Conservation (phyloP, 148 eudicot species). For the Nepenthes mirabilis region DNA sequence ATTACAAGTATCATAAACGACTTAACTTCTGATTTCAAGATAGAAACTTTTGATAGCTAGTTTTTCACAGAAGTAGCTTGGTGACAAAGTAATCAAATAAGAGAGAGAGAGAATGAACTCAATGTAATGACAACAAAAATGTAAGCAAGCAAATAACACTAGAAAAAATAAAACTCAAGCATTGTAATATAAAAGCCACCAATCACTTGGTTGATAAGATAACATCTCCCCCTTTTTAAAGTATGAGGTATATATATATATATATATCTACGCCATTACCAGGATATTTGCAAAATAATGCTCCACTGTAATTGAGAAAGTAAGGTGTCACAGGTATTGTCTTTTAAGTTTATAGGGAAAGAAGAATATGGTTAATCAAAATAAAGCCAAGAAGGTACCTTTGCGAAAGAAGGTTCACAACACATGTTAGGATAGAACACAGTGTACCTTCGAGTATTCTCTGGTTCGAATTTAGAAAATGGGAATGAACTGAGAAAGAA, state of each 20-base stretch:
- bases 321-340: conserved; percentile 94
- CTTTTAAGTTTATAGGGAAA: conserved; percentile 35
- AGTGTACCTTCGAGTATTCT: conserved; percentile 88
- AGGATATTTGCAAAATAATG: conserved; percentile 93
- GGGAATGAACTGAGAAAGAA: conserved; percentile 89
- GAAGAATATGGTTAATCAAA: conserved; percentile 7
- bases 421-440: background rate
- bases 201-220: no score
- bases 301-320: conserved; percentile 87
- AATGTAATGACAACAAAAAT: no score
- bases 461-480: conserved; percentile 86
- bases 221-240: background rate
- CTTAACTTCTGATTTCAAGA: no score
- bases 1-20: no score
- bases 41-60: no score
- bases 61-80: no score
- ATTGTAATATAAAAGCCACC: no score
- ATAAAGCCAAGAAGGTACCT: background rate
- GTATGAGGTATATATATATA: background rate
- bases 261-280: conserved; percentile 47
- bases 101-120: no score
- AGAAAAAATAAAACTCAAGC: background rate
- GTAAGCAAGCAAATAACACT: background rate
- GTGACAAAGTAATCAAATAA: no score
- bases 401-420: background rate